These are phyloP conservation scores for Fusarium mundagurra DNA, from an alignment of 2,329 filamentous ascomycete genomes.

Conservation along the genomic window DNA sequence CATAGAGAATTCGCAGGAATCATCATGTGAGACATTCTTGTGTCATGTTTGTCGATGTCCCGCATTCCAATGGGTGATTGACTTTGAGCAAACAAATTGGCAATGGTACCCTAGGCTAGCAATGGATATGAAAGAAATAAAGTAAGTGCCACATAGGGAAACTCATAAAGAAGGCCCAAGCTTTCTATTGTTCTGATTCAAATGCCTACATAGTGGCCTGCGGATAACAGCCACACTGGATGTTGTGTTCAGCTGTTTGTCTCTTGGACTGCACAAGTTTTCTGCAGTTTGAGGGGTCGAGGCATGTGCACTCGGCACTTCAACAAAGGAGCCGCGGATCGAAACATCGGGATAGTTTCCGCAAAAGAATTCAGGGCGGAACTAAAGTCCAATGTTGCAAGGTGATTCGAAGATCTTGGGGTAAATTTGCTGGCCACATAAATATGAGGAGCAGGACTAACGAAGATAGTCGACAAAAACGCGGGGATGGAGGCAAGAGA, in stretches of 20 bases:
- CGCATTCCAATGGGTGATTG: conserved; percentile 6
- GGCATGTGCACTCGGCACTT: conserved; percentile 27
- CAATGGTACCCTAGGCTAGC: not conserved
- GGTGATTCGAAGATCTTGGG: conserved; percentile 11
- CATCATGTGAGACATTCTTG: not conserved
- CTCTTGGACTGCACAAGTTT: not conserved
- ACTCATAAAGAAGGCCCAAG: not conserved
- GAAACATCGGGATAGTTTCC: not conserved
- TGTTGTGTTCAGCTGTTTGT: not conserved
- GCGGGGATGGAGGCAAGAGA: not conserved
- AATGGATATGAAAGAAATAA: not conserved
- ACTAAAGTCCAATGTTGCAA: not conserved
- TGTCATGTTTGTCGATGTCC: not conserved
- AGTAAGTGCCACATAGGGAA: not conserved
- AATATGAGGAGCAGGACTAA: conserved; percentile 17
- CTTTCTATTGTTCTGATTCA: conserved; percentile 6
- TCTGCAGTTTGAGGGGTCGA: not conserved
- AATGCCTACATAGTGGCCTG: not conserved
- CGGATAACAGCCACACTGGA: not conserved
- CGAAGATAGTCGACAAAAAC: not conserved
- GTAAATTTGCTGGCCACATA: conserved; percentile 1
- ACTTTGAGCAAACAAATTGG: not conserved
- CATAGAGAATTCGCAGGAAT: not conserved
- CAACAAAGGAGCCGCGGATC: conserved; percentile 10
- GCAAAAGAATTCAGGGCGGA: not conserved